A percentile compares a stretch with the other conserved stretches of the same genome.
These are phyloP conservation scores for Penicillium sp. DNA, from an alignment of 2,329 filamentous ascomycete genomes.

Conservation along the genomic window DNA sequence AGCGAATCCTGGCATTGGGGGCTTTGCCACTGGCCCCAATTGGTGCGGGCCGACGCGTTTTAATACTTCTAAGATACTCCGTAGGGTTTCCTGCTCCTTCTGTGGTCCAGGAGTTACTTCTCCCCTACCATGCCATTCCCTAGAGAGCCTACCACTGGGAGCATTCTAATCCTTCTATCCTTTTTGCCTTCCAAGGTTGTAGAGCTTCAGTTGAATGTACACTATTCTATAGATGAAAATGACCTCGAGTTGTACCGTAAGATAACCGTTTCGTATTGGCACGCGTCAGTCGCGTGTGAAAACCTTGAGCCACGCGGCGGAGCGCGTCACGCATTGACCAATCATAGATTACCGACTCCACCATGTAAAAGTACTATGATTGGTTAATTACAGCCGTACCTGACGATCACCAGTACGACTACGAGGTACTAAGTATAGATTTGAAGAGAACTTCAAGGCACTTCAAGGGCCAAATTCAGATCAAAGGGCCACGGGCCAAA, in stretches of 20 bases:
- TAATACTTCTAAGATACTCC: not conserved
- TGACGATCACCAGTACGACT: not conserved
- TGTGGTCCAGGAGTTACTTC: not conserved
- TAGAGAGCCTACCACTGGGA: not conserved
- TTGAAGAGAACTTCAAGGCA: not conserved
- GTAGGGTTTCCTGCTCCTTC: not conserved
- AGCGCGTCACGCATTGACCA: conserved; percentile 9
- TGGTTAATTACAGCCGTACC: not conserved
- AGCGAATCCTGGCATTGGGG: not conserved
- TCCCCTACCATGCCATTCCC: not conserved
- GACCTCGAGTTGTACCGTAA: too few relatives aligned
- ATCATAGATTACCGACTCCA: conserved; percentile 1
- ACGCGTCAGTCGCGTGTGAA: not conserved
- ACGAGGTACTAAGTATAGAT: not conserved
- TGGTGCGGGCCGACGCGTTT: not conserved
- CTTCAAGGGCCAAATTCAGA: not conserved
- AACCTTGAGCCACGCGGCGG: conserved; percentile 1
- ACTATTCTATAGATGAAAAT: not conserved
- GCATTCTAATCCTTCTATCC: not conserved
- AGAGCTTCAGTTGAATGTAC: not conserved
- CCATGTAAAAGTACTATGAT: not conserved
- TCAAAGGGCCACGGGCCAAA: not conserved
- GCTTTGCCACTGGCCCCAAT: not conserved
- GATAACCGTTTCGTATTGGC: not conserved
- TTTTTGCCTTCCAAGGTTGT: not conserved